Percentiles rank a stretch among this genome's conserved stretches.
Evolutionary conservation across 768 basidiomycete genomes (phyloP).

Genomic region (Leccinum arenicola): DNA sequence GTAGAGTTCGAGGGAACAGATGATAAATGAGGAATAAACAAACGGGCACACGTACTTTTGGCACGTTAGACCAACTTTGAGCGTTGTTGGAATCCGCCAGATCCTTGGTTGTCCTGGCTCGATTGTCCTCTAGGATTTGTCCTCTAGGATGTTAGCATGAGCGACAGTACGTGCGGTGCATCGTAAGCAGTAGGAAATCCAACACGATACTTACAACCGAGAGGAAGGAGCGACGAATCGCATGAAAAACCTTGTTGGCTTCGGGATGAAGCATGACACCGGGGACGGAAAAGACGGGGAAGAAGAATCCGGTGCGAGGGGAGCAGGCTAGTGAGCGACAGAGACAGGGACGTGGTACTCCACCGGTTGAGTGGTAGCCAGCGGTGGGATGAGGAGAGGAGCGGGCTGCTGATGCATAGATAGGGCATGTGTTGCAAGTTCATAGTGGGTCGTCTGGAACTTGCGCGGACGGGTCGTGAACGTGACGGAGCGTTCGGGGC

Average conservation of each 20-base stretch:
- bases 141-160: conserved; percentile 36
- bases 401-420: too few relatives aligned
- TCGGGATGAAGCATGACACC: conserved; percentile 68
- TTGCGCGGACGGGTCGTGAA: too few relatives aligned
- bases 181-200: conserved; percentile 15
- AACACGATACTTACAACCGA: conserved; percentile 56
- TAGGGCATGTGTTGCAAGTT: too few relatives aligned
- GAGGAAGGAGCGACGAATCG: conserved; percentile 68
- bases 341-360: conserved; percentile 18
- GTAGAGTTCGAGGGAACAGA: conserved; percentile 9
- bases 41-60: conserved; percentile 57
- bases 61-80: conserved; percentile 62
- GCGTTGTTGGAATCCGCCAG: conserved; percentile 61
- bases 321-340: conserved; percentile 18
- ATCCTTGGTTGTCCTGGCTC: conserved; percentile 85
- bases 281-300: conserved; percentile 55
- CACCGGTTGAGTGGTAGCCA: too few relatives aligned
- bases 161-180: conserved; percentile 17
- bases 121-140: conserved; percentile 67
- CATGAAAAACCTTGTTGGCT: conserved; percentile 69
- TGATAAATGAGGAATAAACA: conserved; percentile 5
- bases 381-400: too few relatives aligned
- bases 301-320: conserved; percentile 16
- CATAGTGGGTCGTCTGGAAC: too few relatives aligned
- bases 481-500: too few relatives aligned